Percentiles rank a stretch among this genome's conserved stretches.
phyloP scores from a whole-genome alignment of 495 filamentous ascomycete species.

The Talaromyces proteolyticus region DNA sequence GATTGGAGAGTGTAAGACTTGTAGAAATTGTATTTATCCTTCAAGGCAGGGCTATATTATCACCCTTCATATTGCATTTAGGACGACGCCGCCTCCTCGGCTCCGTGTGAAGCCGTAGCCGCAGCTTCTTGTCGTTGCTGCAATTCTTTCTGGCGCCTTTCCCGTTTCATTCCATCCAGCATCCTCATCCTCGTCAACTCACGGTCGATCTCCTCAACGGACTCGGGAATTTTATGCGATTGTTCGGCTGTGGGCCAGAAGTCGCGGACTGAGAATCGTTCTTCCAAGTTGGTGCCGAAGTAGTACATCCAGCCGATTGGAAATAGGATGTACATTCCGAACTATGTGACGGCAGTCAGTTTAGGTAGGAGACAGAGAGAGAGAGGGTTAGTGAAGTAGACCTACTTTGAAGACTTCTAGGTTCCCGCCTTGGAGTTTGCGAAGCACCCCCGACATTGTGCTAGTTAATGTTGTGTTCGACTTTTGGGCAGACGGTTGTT shows the following conservation, averaged over 20 bases:
- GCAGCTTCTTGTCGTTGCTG: constrained; percentile 19
- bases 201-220: constrained; percentile 76
- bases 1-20: too few species aligned
- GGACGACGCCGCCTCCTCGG: neutral
- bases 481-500: too few species aligned
- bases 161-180: constrained; percentile 31
- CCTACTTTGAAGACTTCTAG: constrained; percentile 93
- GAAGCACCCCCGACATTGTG: constrained; percentile 35
- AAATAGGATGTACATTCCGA: constrained; percentile 97
- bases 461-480: neutral
- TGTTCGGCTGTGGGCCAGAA: constrained; percentile 91
- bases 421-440: constrained; percentile 66
- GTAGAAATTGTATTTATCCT: too few species aligned
- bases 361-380: constrained; percentile 6
- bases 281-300: constrained; percentile 97
- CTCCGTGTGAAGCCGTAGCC: neutral
- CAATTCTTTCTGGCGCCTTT: constrained; percentile 52
- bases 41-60: too few species aligned
- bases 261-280: constrained; percentile 75
- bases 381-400: neutral
- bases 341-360: constrained; percentile 57
- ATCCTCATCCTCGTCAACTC: constrained; percentile 70
- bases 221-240: constrained; percentile 82
- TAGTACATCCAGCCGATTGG: constrained; percentile 99
- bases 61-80: too few species aligned